Conservation (phyloP, 805 yeast genomes). For the Teunomyces barrocoloradensis region DNA sequence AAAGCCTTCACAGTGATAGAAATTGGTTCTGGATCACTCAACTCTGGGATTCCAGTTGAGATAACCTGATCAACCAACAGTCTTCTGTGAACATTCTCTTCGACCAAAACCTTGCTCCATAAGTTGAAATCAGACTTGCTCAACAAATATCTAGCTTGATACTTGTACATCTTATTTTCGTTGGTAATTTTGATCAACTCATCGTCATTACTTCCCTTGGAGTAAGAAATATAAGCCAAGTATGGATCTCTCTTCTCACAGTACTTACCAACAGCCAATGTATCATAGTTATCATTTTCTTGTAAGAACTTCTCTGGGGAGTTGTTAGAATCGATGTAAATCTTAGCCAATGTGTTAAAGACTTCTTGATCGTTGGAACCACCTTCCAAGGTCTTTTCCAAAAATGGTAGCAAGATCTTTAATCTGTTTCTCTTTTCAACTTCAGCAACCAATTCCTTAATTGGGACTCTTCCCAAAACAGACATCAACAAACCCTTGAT, state of each 20-base stretch:
- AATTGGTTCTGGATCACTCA: constrained; percentile 88
- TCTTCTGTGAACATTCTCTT: constrained; percentile 82
- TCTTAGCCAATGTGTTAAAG: constrained; percentile 92
- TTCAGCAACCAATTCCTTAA: constrained; percentile 83
- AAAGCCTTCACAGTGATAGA: constrained; percentile 92
- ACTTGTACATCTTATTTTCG: constrained; percentile 96
- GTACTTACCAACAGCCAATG: constrained; percentile 94
- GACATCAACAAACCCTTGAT: constrained; percentile 78
- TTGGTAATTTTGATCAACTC: constrained; percentile 91
- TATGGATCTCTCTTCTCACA: constrained; percentile 99
- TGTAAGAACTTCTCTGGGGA: constrained; percentile 94
- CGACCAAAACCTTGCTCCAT: constrained; percentile 76
- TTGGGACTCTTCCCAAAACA: constrained; percentile 92
- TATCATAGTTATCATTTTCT: constrained; percentile 86
- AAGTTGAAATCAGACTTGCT: constrained; percentile 80
- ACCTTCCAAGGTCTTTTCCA: constrained; percentile 80
- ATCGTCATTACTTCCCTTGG: constrained; percentile 88
- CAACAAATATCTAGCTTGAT: constrained; percentile 95
- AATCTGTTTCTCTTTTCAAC: constrained; percentile 96
- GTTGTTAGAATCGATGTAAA: constrained; percentile 96
- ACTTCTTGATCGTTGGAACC: constrained; percentile 90
- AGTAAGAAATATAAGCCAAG: constrained; percentile 95
- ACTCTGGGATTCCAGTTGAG: constrained; percentile 93
- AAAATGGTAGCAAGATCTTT: constrained; percentile 86
- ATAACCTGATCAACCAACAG: constrained; percentile 91